These are phyloP conservation scores for Oidium heveae DNA, from an alignment of 2,329 filamentous ascomycete species.

Conservation along the genomic window DNA sequence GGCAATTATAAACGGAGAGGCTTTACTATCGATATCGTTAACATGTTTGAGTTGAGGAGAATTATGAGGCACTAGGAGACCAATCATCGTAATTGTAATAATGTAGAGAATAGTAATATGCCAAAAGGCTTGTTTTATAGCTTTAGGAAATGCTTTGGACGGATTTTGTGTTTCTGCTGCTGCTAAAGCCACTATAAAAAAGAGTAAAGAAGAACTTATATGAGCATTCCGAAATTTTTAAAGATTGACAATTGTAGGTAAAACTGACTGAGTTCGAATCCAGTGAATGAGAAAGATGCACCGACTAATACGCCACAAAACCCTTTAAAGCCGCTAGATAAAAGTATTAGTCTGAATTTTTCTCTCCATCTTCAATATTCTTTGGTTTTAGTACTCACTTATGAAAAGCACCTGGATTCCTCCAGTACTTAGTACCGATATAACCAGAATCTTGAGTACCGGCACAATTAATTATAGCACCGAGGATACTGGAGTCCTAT, in stretches of 20 bases:
- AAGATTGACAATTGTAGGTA: not conserved
- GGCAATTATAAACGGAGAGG: constrained; percentile 84
- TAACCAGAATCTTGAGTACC: constrained; percentile 52
- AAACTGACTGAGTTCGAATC: constrained; percentile 39
- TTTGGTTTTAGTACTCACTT: constrained; percentile 16
- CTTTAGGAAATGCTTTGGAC: constrained; percentile 56
- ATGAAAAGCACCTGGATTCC: constrained; percentile 53
- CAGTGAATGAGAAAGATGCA: constrained; percentile 51
- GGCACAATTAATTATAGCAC: constrained; percentile 64
- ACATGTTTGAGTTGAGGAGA: constrained; percentile 35
- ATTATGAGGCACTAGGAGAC: constrained; percentile 55
- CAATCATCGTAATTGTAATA: constrained; percentile 55
- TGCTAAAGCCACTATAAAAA: constrained; percentile 31
- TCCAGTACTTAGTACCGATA: constrained; percentile 61
- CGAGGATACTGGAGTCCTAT: constrained; percentile 38
- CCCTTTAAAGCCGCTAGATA: constrained; percentile 40
- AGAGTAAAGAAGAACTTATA: not conserved
- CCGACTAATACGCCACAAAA: constrained; percentile 55
- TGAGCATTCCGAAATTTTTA: not conserved
- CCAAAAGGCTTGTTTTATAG: constrained; percentile 94
- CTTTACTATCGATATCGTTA: constrained; percentile 37
- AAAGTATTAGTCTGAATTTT: not conserved
- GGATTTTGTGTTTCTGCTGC: constrained; percentile 62
- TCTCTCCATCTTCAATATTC: too few species aligned
- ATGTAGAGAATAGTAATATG: constrained; percentile 80